Evolutionary conservation across 2,329 filamentous ascomycete genomes (phyloP).

Genomic region (Colletotrichum tamarilloi): DNA sequence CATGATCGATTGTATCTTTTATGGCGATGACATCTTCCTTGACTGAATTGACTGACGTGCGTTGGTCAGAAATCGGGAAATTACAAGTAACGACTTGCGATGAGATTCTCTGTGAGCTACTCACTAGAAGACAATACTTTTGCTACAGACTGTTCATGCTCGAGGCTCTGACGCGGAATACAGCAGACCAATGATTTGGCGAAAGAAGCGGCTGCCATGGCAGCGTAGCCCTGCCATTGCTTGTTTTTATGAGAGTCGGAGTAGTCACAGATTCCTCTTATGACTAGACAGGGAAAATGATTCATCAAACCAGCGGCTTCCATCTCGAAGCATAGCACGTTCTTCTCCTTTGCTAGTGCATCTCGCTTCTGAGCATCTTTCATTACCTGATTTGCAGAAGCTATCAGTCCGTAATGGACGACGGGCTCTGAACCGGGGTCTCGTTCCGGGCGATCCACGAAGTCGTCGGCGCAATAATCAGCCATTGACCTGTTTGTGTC

Average conservation of each 20-base stretch:
- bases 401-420: constrained; percentile 48
- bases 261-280: neutral
- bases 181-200: neutral
- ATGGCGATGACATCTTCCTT: no score
- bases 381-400: constrained; percentile 46
- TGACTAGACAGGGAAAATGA: neutral
- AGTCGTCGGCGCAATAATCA: neutral
- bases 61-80: no score
- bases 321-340: constrained; percentile 40
- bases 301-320: neutral
- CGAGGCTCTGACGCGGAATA: neutral
- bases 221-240: neutral
- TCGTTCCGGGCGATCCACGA: neutral
- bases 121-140: no score
- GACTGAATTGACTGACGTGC: no score
- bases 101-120: no score
- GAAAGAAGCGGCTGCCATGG: neutral
- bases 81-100: no score
- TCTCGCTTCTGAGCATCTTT: constrained; percentile 43
- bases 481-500: neutral
- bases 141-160: neutral
- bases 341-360: constrained; percentile 48
- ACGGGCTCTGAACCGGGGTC: neutral
- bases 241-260: neutral
- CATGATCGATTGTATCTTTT: no score